A percentile compares a stretch with the other conserved stretches of the same genome.
Evolutionary conservation across 345 rosid species (phyloP).

Genomic region (Lagerstroemia speciosa): DNA sequence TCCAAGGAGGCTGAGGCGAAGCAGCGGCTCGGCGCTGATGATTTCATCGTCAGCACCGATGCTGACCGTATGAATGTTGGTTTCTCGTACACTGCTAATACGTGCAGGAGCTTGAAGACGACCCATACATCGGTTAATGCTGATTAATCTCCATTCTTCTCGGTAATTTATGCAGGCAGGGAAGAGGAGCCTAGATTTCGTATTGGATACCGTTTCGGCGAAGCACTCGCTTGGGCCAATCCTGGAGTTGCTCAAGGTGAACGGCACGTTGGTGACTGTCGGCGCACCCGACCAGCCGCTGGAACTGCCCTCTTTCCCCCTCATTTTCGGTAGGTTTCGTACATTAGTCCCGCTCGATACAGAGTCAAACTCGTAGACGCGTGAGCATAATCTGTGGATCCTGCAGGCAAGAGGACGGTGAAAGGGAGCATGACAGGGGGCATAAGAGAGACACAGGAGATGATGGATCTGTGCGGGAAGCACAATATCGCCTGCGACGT

Average conservation of each 20-base stretch:
- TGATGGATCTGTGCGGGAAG: constrained; percentile 46
- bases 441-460: constrained; percentile 47
- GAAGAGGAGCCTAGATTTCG: constrained; percentile 36
- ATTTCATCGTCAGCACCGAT: constrained; percentile 40
- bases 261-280: constrained; percentile 35
- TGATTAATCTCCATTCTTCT: too few relatives aligned
- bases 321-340: constrained; percentile 36
- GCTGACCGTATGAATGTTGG: constrained; percentile 38
- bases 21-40: constrained; percentile 43
- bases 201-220: constrained; percentile 52
- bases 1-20: constrained; percentile 43
- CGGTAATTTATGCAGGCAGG: constrained; percentile 20
- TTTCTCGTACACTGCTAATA: background rate
- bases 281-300: constrained; percentile 44
- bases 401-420: constrained; percentile 40
- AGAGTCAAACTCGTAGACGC: background rate
- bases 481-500: constrained; percentile 41
- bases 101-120: background rate
- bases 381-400: background rate
- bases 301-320: constrained; percentile 46
- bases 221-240: constrained; percentile 38
- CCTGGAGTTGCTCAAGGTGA: constrained; percentile 41
- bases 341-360: background rate
- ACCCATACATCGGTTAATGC: background rate
- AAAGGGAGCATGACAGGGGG: constrained; percentile 51